phyloP scores from a whole-genome alignment of 2,329 filamentous ascomycete species.

The Laburnicola sp. region DNA sequence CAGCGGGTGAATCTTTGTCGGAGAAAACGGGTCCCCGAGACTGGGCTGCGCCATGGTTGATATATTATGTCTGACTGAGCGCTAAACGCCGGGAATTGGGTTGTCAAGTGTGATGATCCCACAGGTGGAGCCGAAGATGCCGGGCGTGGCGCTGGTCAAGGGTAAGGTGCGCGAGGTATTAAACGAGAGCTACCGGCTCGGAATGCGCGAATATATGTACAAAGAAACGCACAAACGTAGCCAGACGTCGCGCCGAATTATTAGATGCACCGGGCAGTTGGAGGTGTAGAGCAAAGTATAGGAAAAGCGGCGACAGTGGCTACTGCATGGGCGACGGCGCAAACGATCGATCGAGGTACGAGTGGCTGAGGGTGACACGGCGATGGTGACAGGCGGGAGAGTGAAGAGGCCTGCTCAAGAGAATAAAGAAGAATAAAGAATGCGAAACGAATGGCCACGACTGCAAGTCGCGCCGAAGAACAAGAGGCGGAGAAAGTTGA shows the following conservation, averaged over 20 bases:
- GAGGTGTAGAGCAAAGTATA: slow-evolving; percentile 10
- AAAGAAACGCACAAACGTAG: slow-evolving; percentile 28
- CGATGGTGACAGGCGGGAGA: slow-evolving; percentile 17
- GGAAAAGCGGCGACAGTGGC: slow-evolving; percentile 25
- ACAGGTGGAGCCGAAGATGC: slow-evolving; percentile 6
- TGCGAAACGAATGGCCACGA: slow-evolving; percentile 23
- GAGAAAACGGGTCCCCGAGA: slow-evolving; percentile 39
- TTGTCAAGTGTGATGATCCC: slow-evolving; percentile 2
- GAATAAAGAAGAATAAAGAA: slow-evolving; percentile 17
- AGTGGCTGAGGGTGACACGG: slow-evolving; percentile 15
- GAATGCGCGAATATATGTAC: slow-evolving; percentile 13
- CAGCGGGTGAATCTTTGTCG: slow-evolving; percentile 40
- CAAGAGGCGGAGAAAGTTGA: slow-evolving; percentile 19
- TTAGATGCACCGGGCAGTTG: slow-evolving; percentile 31
- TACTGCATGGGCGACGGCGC: slow-evolving; percentile 38
- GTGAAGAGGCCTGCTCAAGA: slow-evolving; percentile 39
- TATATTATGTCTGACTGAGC: slow-evolving; percentile 12
- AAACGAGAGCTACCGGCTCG: slow-evolving; percentile 9
- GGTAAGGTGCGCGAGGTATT: slow-evolving; percentile 18
- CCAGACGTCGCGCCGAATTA: slow-evolving; percentile 34
- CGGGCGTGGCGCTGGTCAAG: slow-evolving; percentile 3
- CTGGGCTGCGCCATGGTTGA: slow-evolving; percentile 21
- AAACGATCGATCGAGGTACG: slow-evolving; percentile 6
- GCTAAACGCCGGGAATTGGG: slow-evolving; percentile 7
- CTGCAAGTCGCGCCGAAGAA: slow-evolving; percentile 26